These are phyloP conservation scores for Discostella pseudostelligera DNA, from an alignment of 108 stramenopile genomes.

Conservation along the genomic window DNA sequence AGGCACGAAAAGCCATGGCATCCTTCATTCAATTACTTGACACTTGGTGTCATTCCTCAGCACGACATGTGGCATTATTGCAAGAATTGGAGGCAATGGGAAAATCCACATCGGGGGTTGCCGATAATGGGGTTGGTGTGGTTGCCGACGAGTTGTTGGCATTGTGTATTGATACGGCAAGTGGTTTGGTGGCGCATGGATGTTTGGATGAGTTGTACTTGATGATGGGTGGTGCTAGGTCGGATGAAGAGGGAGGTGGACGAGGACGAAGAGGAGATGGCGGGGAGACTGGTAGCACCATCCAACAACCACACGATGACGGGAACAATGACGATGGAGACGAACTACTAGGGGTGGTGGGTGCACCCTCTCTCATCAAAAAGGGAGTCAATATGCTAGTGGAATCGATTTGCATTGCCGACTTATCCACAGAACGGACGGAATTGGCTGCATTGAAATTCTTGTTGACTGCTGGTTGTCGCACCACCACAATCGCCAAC, in stretches of 20 bases:
- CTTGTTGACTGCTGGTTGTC: slow-evolving; percentile 71
- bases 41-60: slow-evolving; percentile 67
- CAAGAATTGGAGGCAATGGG: slow-evolving; percentile 1
- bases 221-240: slow-evolving; percentile 19
- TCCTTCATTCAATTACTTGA: slow-evolving; percentile 59
- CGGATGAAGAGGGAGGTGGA: neutral
- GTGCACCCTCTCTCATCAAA: slow-evolving; percentile 27
- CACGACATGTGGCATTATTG: slow-evolving; percentile 25
- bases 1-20: slow-evolving; percentile 51
- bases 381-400: slow-evolving; percentile 59
- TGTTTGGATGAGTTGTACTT: slow-evolving; percentile 73
- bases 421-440: slow-evolving; percentile 54
- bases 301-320: no score
- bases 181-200: slow-evolving; percentile 71
- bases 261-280: slow-evolving; percentile 12
- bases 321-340: slow-evolving; percentile 20
- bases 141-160: slow-evolving; percentile 45
- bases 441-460: slow-evolving; percentile 82
- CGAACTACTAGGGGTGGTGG: slow-evolving; percentile 12
- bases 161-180: slow-evolving; percentile 58
- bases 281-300: neutral
- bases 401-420: slow-evolving; percentile 63
- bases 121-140: neutral
- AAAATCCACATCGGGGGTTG: neutral
- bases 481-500: no score